Conservation (phyloP, 768 basidiomycete genomes). For the Amanita thiersii region DNA sequence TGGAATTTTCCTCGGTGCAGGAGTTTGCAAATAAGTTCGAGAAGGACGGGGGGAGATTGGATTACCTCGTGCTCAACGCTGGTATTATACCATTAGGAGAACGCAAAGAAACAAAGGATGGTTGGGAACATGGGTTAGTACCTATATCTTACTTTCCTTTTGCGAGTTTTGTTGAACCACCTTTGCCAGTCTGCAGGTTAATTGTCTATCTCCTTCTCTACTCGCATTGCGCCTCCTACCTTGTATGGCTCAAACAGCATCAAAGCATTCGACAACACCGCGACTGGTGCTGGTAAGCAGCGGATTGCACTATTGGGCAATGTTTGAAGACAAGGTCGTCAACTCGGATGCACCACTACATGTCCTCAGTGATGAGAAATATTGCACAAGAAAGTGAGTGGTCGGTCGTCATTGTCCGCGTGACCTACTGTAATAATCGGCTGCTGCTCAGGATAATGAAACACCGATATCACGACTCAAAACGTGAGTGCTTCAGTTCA, state of each 20-base stretch:
- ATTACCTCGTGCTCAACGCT: constrained; percentile 39
- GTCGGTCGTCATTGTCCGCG: not conserved
- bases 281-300: constrained; percentile 36
- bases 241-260: constrained; percentile 27
- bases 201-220: constrained; percentile 32
- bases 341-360: constrained; percentile 20
- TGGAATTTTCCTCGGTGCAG: constrained; percentile 26
- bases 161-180: not conserved
- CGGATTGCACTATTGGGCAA: constrained; percentile 27
- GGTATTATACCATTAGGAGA: constrained; percentile 10
- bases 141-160: not conserved
- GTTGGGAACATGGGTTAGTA: constrained; percentile 37
- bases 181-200: constrained; percentile 36
- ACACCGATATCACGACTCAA: constrained; percentile 23
- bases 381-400: constrained; percentile 17
- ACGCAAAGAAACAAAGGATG: constrained; percentile 26
- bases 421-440: not conserved
- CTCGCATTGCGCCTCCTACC: constrained; percentile 36
- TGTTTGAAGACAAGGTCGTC: constrained; percentile 17
- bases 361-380: constrained; percentile 22
- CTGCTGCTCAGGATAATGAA: constrained; percentile 13
- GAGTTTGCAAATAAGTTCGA: constrained; percentile 26
- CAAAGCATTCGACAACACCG: constrained; percentile 20
- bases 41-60: constrained; percentile 25
- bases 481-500: constrained; percentile 23